Evolutionary conservation across 352 stramenopile species (phyloP).

Genomic region (Phytopythium oedochilum): DNA sequence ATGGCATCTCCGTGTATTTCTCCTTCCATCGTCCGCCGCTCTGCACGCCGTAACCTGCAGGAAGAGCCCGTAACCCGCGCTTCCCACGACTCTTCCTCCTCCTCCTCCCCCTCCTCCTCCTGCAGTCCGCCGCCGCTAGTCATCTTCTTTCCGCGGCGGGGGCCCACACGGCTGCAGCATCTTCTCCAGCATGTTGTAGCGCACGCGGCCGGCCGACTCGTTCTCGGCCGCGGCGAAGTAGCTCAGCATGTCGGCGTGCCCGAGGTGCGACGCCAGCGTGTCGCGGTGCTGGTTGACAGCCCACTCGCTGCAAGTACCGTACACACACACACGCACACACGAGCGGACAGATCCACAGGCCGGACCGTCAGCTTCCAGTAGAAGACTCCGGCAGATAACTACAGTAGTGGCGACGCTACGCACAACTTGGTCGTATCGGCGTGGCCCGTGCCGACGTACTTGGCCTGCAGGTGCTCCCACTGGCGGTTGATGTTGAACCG

Average conservation of each 20-base stretch:
- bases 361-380: no score
- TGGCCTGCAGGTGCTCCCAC: constrained; percentile 93
- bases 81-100: no score
- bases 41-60: no score
- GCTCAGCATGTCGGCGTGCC: constrained; percentile 96
- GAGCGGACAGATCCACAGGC: no score
- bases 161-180: constrained; percentile 80
- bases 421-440: constrained; percentile 97
- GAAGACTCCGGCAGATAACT: no score
- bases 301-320: constrained; percentile 93
- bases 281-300: constrained; percentile 98
- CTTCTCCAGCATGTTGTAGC: constrained; percentile 60
- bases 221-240: constrained; percentile 98
- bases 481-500: constrained; percentile 91
- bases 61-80: no score
- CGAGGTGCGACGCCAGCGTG: constrained; percentile 95
- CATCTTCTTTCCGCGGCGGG: constrained; percentile 69
- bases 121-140: constrained; percentile 23
- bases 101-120: neutral
- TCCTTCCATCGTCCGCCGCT: no score
- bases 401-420: no score
- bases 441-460: constrained; percentile 95
- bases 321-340: neutral
- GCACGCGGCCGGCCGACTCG: constrained; percentile 89
- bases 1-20: no score